phyloP scores from a whole-genome alignment of 148 eudicot genomes.

The Pouteria glomerata region DNA sequence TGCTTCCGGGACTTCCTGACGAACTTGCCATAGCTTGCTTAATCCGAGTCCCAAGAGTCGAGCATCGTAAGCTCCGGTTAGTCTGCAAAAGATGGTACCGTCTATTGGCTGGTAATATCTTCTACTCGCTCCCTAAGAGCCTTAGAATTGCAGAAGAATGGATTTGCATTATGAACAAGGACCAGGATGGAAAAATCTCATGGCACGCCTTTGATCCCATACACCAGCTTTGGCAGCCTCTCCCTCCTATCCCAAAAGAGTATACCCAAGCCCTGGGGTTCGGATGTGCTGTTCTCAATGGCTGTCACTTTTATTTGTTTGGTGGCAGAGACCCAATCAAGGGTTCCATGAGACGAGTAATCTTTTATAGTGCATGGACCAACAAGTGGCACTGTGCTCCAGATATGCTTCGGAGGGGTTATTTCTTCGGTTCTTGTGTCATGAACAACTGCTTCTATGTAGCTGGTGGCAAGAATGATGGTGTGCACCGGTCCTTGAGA shows the following conservation, averaged over 20 bases:
- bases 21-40: constrained; percentile 95
- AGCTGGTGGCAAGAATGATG: constrained; percentile 90
- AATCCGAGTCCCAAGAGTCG: constrained; percentile 74
- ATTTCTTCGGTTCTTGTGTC: constrained; percentile 86
- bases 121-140: constrained; percentile 64
- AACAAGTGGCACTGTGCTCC: constrained; percentile 98
- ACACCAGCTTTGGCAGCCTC: constrained; percentile 78
- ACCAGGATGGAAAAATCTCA: constrained; percentile 70
- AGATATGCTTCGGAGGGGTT: constrained; percentile 80
- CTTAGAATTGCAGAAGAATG: constrained; percentile 73
- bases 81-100: constrained; percentile 94
- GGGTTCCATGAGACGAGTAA: constrained; percentile 94
- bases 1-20: constrained; percentile 86
- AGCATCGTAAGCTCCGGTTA: constrained; percentile 69
- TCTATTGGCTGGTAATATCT: constrained; percentile 75
- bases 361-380: constrained; percentile 81
- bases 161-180: constrained; percentile 81
- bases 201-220: constrained; percentile 90
- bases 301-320: constrained; percentile 81
- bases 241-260: constrained; percentile 88
- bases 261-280: constrained; percentile 78
- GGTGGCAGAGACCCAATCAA: constrained; percentile 91
- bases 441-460: constrained; percentile 91
- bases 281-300: constrained; percentile 89
- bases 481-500: constrained; percentile 57